Evolutionary conservation across 352 stramenopile genomes (phyloP), one percentile per base, ranked within the genome.

Genomic region (Phytophthora crassamura): DNA sequence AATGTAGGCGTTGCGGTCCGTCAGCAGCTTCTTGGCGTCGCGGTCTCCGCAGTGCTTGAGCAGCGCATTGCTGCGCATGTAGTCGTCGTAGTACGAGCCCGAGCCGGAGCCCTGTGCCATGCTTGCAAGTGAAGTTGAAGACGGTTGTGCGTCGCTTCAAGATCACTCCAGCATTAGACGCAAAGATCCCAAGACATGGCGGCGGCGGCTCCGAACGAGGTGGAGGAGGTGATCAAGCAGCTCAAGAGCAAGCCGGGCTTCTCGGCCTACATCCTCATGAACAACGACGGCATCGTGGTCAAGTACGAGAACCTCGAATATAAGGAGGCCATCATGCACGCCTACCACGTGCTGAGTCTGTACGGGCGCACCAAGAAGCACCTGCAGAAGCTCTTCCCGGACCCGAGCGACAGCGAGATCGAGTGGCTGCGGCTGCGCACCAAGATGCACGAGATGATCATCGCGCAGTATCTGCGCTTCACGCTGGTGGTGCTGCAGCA

Each of bases 201-300:
- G 20, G 81, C 78, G 7, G 82, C 84, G n/a, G 82, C 84, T 25
- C 82, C 83, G 28, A 98, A 97, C 55, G 91, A 97, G 76, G 91
- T 97, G 45, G 92, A 98, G 62, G 91, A 98, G 69, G 85, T 89
- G 50, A 92, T 97, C 65, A 96, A 97, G 72, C 86, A 95, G 64
- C 82, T 97, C 68, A 98, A 97, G 77, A 89, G 74, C 69, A 97
- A 96, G 72, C 70, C 84, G 15, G 92, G 90, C 49, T 97, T 98
- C 67, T 81, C 80, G 54, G 84, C 84, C 46, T 98, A 97, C 70
- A 80, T 97, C 38, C 80, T 98, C 66, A 95, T 97, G 83, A 98
- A 94, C 82, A 97, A 97, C 64, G 91, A 98, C 63, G 91, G 91
- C 54, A 97, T 98, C 60, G 88, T 98, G 12, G 91, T 98, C 77